Percentiles rank a stretch among this genome's conserved stretches.
These are phyloP conservation scores for Carex myosuroides DNA, from an alignment of 176 grass and related monocot species.

Conservation along the genomic window DNA sequence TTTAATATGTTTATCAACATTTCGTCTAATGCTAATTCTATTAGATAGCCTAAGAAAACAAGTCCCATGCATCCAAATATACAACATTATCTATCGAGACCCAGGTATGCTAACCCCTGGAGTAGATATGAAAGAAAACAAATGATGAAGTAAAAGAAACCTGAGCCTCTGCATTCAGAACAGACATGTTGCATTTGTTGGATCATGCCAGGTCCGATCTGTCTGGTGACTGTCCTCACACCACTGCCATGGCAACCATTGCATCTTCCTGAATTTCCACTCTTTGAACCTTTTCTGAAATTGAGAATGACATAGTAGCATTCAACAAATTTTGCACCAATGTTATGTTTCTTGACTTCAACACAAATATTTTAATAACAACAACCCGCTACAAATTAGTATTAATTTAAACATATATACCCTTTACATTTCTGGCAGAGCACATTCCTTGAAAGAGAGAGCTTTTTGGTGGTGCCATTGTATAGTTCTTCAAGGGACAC, in stretches of 20 bases:
- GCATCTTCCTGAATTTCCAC: constrained; percentile 66
- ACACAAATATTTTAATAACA: background rate
- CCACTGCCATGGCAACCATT: constrained; percentile 63
- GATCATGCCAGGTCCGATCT: constrained; percentile 92
- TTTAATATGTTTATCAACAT: no score
- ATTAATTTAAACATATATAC: constrained; percentile 30
- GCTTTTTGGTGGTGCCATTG: constrained; percentile 74
- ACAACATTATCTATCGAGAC: background rate
- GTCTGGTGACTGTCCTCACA: constrained; percentile 76
- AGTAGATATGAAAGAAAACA: background rate
- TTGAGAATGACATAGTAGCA: constrained; percentile 16
- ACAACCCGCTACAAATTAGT: background rate
- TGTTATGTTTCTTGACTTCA: background rate
- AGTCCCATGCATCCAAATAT: background rate
- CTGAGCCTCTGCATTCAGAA: constrained; percentile 80
- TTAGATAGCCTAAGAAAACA: background rate
- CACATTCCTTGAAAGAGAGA: constrained; percentile 66
- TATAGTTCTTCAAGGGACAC: constrained; percentile 90
- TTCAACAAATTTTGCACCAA: background rate
- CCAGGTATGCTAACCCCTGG: background rate
- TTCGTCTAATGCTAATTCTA: no score
- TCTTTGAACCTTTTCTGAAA: constrained; percentile 90
- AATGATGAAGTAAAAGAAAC: constrained; percentile 31
- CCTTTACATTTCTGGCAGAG: constrained; percentile 87
- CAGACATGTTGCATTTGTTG: constrained; percentile 90